Percentiles rank a stretch among this genome's conserved stretches.
These are phyloP conservation scores for Mucor piriformis DNA, from an alignment of 371 early-diverging fungal genomes.

Conservation along the genomic window DNA sequence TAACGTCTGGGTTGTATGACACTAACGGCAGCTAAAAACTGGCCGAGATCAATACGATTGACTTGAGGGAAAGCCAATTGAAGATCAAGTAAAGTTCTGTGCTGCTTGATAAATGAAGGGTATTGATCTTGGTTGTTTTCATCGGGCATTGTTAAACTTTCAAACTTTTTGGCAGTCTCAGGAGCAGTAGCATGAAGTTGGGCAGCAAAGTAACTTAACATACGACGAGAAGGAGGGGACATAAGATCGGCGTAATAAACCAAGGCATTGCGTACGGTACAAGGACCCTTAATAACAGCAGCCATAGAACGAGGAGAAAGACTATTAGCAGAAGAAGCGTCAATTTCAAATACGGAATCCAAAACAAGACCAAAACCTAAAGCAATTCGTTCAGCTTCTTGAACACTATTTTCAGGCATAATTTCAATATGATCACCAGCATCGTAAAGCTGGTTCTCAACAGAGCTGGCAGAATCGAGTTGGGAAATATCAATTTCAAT, in stretches of 20 bases:
- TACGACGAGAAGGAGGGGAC: constrained; percentile 50
- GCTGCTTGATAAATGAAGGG: constrained; percentile 41
- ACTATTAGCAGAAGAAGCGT: constrained; percentile 23
- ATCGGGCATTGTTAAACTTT: constrained; percentile 42
- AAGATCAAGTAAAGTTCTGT: constrained; percentile 54
- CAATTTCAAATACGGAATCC: constrained; percentile 56
- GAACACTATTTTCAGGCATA: constrained; percentile 46
- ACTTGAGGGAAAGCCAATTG: constrained; percentile 49
- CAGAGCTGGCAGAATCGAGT: constrained; percentile 17
- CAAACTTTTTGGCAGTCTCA: constrained; percentile 43
- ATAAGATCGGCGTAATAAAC: constrained; percentile 52
- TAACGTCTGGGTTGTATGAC: constrained; percentile 60
- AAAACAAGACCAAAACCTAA: constrained; percentile 51
- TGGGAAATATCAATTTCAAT: constrained; percentile 48
- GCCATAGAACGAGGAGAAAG: constrained; percentile 56
- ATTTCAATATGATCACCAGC: constrained; percentile 66
- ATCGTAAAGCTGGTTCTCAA: constrained; percentile 30
- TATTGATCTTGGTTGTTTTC: constrained; percentile 33
- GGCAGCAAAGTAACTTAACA: constrained; percentile 46
- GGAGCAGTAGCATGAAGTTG: constrained; percentile 38
- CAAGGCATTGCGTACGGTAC: constrained; percentile 52
- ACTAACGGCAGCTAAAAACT: constrained; percentile 48
- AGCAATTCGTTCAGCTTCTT: constrained; percentile 48
- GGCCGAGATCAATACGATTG: constrained; percentile 44
- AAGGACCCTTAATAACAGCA: constrained; percentile 49